phyloP scores from a whole-genome alignment of 768 basidiomycete species.

The Guyanaporus albipodus region DNA sequence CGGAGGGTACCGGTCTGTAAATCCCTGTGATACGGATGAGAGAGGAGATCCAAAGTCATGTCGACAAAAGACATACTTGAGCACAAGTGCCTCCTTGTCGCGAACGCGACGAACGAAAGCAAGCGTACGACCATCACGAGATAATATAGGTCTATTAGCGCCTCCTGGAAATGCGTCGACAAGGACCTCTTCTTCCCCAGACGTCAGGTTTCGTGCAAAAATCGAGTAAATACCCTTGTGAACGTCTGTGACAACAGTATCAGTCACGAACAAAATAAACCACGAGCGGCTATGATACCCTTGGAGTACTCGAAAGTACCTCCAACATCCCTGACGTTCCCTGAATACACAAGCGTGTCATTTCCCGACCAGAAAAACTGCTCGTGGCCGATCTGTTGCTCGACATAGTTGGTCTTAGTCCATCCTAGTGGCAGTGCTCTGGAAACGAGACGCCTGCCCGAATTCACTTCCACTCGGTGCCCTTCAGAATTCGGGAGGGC shows the following conservation, averaged over 20 bases:
- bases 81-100: slow-evolving; percentile 67
- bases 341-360: slow-evolving; percentile 60
- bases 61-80: slow-evolving; percentile 48
- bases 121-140: slow-evolving; percentile 62
- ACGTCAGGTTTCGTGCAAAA: slow-evolving; percentile 61
- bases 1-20: slow-evolving; percentile 60
- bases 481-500: slow-evolving; percentile 3
- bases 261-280: background rate
- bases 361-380: slow-evolving; percentile 60
- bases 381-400: slow-evolving; percentile 73
- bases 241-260: slow-evolving; percentile 43
- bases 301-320: slow-evolving; percentile 59
- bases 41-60: background rate
- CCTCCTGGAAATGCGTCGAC: slow-evolving; percentile 62
- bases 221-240: slow-evolving; percentile 71
- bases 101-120: slow-evolving; percentile 72
- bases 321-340: slow-evolving; percentile 52
- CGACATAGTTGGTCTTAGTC: slow-evolving; percentile 53
- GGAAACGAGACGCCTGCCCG: slow-evolving; percentile 52
- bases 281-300: slow-evolving; percentile 36
- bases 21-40: slow-evolving; percentile 43
- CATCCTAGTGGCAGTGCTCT: slow-evolving; percentile 59
- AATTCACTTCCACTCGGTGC: slow-evolving; percentile 33
- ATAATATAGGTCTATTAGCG: slow-evolving; percentile 69
- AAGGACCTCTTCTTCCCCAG: slow-evolving; percentile 45